phyloP scores from a whole-genome alignment of 1,284 basidiomycete genomes.

The Cutaneotrichosporon sp. region DNA sequence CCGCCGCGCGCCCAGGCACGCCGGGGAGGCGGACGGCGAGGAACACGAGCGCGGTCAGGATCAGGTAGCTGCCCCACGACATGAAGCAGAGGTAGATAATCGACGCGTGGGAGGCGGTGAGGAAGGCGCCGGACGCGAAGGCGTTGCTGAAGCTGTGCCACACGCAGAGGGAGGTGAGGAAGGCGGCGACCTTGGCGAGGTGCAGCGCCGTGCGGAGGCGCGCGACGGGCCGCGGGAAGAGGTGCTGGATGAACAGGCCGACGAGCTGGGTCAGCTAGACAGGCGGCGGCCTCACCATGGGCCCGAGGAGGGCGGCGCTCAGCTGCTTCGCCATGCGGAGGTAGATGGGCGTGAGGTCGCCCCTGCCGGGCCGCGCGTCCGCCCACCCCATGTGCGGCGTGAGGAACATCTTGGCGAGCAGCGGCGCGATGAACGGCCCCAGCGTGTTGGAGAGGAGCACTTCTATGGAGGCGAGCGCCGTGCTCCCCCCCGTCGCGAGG shows the following conservation, averaged over 20 bases:
- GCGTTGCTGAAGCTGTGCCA: slow-evolving; percentile 41
- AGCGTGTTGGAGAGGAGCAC: slow-evolving; percentile 38
- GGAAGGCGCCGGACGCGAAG: slow-evolving; percentile 42
- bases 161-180: slow-evolving; percentile 16
- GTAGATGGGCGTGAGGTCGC: slow-evolving; percentile 13
- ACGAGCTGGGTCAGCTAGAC: no score
- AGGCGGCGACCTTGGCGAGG: slow-evolving; percentile 13
- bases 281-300: slow-evolving; percentile 18
- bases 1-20: slow-evolving; percentile 6
- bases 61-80: slow-evolving; percentile 30
- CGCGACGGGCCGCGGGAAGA: slow-evolving; percentile 12
- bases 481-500: slow-evolving; percentile 40
- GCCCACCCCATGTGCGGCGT: background rate
- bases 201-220: background rate
- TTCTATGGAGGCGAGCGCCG: slow-evolving; percentile 38
- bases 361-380: background rate
- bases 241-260: slow-evolving; percentile 11
- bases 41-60: slow-evolving; percentile 38
- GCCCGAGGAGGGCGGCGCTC: slow-evolving; percentile 13
- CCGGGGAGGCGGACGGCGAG: slow-evolving; percentile 31
- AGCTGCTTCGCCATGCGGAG: slow-evolving; percentile 21
- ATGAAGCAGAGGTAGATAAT: slow-evolving; percentile 41
- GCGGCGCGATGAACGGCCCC: slow-evolving; percentile 33
- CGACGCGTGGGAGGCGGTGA: slow-evolving; percentile 35
- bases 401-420: slow-evolving; percentile 20